These are phyloP conservation scores for Pleurotus giganteus DNA, from an alignment of 768 basidiomycete genomes.

Conservation along the genomic window DNA sequence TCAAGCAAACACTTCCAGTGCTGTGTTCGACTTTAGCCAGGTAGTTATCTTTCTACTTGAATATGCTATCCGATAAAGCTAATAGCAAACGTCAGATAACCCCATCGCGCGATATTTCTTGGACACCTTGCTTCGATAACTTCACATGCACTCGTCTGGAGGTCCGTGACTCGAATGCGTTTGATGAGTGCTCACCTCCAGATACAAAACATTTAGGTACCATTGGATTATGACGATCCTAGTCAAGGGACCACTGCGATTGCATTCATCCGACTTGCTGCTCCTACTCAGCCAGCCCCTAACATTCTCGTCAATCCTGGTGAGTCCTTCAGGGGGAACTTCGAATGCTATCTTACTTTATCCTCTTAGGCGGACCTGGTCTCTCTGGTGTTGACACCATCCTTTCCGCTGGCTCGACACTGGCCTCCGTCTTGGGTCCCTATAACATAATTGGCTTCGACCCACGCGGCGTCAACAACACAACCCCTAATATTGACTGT, in stretches of 20 bases:
- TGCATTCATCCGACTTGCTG: constrained; percentile 38
- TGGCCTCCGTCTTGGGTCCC: constrained; percentile 35
- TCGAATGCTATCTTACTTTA: constrained; percentile 32
- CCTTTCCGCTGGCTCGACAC: constrained; percentile 15
- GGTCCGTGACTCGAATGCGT: neutral
- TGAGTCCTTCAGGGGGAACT: too few species aligned
- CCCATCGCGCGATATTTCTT: neutral
- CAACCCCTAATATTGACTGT: neutral
- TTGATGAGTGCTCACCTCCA: neutral
- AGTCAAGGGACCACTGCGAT: constrained; percentile 34
- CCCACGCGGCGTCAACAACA: constrained; percentile 32
- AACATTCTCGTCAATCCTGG: too few species aligned
- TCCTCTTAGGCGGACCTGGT: constrained; percentile 44
- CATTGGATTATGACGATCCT: constrained; percentile 42
- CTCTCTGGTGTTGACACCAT: constrained; percentile 36
- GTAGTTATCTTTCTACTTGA: too few species aligned
- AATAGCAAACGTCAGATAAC: too few species aligned
- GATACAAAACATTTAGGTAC: constrained; percentile 30
- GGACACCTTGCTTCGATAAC: neutral
- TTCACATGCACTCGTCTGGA: neutral
- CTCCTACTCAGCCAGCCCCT: constrained; percentile 14
- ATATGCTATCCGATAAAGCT: too few species aligned
- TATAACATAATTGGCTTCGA: constrained; percentile 49
- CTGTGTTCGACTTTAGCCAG: too few species aligned
- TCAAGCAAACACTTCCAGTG: too few species aligned